Percentiles rank a stretch among this genome's conserved stretches.
phyloP scores from a whole-genome alignment of 225 moss, liverwort and hornwort genomes.

The Marchantia paleacea region DNA sequence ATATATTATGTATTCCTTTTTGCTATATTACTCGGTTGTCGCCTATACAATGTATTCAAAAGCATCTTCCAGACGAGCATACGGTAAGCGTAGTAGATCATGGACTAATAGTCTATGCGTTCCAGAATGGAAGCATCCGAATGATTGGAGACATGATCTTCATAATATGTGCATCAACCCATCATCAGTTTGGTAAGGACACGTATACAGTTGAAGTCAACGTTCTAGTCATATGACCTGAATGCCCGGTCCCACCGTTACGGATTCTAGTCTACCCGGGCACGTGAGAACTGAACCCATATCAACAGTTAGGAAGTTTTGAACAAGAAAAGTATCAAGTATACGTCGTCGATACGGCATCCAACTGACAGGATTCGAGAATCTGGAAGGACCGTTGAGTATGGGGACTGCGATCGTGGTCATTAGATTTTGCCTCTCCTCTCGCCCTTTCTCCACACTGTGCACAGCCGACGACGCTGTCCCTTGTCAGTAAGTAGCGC shows the following conservation, averaged over 20 bases:
- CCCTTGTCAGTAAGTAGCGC: not conserved
- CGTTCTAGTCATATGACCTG: not conserved
- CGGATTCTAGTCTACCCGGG: not conserved
- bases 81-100: not conserved
- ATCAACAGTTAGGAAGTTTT: not conserved
- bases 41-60: not conserved
- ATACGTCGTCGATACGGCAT: not conserved
- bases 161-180: not conserved
- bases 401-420: not conserved
- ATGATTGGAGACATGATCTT: not conserved
- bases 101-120: not conserved
- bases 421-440: not conserved
- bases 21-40: no score
- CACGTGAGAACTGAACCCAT: not conserved
- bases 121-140: not conserved
- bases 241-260: not conserved
- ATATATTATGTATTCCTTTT: not conserved
- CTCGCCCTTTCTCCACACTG: not conserved
- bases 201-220: not conserved
- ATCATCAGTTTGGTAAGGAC: not conserved
- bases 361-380: not conserved
- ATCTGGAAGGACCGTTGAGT: not conserved
- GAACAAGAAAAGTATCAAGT: not conserved
- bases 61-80: not conserved
- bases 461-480: not conserved